Evolutionary conservation across 23 red algal species (phyloP), one percentile per base, ranked within the genome.

Genomic region (Agarophyton chilense): DNA sequence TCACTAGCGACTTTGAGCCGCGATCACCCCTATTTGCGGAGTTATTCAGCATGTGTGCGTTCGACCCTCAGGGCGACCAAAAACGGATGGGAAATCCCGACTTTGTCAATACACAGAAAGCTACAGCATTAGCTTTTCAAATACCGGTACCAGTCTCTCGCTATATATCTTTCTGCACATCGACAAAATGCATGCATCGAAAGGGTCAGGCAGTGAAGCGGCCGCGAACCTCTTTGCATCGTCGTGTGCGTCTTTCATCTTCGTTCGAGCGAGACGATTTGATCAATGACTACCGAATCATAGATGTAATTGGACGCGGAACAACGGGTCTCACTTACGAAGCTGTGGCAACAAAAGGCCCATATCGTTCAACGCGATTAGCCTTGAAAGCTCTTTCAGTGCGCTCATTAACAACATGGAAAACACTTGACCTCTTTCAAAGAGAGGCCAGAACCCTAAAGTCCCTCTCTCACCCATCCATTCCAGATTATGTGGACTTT

Each of bases 301-400:
- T 47, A 11, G 52, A 31, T 63, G 45, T 63, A 36, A 75, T 92
- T 29, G 88, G 88, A 22, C 78, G 88, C 18, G 88, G 88, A 43
- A 52, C 56, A 28, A 92, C 51, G 7, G 78, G 62, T 32, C 38
- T 92, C n/a, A 92, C 88, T 49, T 92, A 83, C 56, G 78, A 83
- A 60, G 88, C 76, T 40, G 34, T 74, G 13, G 76, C 72, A 21
- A 63, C 66, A 19, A 72, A 46, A n/a, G 56, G 49, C n/a, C 56
- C 78, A 6, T 61, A 51, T 39, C 72, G 52, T 32, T 74, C 68
- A 26, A 4, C 24, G 24, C 38, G 68, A 49, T 52, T 94, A 14
- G 91, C 84, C 21, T 52, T 94, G 44, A 94, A 94, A 77, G 91
- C 70, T 11, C 65, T 94, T 34, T 61, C 91, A 57, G 51, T 94